Evolutionary conservation across 306 rosid genomes (phyloP), one percentile per base, ranked within the genome.

Genomic region (Acmispon strigosus): DNA sequence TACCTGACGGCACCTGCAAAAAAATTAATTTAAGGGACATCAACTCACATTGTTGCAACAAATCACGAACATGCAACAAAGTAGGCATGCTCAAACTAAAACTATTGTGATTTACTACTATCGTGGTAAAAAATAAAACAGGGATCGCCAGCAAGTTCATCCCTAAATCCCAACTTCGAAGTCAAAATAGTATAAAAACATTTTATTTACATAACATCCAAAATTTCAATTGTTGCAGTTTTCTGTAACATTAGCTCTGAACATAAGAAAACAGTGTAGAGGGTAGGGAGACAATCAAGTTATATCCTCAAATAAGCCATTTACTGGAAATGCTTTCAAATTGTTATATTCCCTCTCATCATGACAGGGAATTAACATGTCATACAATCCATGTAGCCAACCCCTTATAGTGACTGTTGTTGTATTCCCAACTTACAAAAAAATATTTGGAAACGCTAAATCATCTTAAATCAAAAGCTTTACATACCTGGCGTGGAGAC

Each of bases 401-500:
- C 34, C 34, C 5, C 34, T 1, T 27, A 27, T 27, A 6, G 37
- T 32, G 37, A 32, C 3, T 32, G 37, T 32, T 13, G 3, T 27
- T 1, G 11, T 13, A 13, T 7, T 22, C 27, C 27, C 27, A 22
- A 63, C 36, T 12, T 71, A 27, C 41, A 92, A 88, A 32, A 5
- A 0, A 5, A 32, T 32, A 32, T 32, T 32, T 32, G 37, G 8
- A 32, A 64, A 43, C 10, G 64, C 39, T 48, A 15, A 39, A 67
- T 32, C 54, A 72, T 56, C 41, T 5, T 10, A 20, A 58, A 13
- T 32, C 60, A 19, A 29, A 18, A 75, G 7, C 29, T 43, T 75
- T 16, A 44, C 66, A 48, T 86, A 94, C 99, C 82, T 88, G 86
- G 58, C 42, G 85, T 17, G 97, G 97, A 11, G 98, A 87, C 37